phyloP scores from a whole-genome alignment of 441 rosid species.

The Erodium texanum region DNA sequence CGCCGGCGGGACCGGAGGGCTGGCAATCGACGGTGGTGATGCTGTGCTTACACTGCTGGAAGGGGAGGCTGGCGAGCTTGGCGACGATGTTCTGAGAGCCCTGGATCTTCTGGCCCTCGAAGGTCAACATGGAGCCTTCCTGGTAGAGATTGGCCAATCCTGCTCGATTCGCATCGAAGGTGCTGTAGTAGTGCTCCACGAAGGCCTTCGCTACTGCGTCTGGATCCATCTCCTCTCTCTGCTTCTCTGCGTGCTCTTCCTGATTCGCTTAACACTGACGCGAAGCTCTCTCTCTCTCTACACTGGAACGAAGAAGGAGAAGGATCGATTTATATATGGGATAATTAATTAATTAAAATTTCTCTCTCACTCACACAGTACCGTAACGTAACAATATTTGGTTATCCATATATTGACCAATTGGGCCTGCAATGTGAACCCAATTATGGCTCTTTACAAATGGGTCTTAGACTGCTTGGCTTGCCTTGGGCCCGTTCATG shows the following conservation, averaged over 20 bases:
- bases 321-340: too few relatives aligned
- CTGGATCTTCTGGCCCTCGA: conserved; percentile 89
- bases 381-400: too few relatives aligned
- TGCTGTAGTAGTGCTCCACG: conserved; percentile 90
- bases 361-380: not conserved
- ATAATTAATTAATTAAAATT: too few relatives aligned
- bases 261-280: not conserved
- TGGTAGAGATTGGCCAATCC: conserved; percentile 68
- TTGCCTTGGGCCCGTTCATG: too few relatives aligned
- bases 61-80: conserved; percentile 71
- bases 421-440: too few relatives aligned
- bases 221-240: conserved; percentile 52
- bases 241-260: not conserved
- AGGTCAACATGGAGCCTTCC: conserved; percentile 82
- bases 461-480: too few relatives aligned
- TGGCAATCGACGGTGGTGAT: conserved; percentile 88
- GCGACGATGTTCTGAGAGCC: conserved; percentile 74
- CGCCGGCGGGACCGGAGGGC: conserved; percentile 83
- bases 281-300: not conserved
- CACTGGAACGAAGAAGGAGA: not conserved
- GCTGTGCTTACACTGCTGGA: conserved; percentile 81
- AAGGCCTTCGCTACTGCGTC: conserved; percentile 81
- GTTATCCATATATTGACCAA: too few relatives aligned
- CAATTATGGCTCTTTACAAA: too few relatives aligned
- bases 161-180: conserved; percentile 68